These are phyloP conservation scores for Penicillium sp. DNA, from an alignment of 2,329 filamentous ascomycete species.

Conservation along the genomic window DNA sequence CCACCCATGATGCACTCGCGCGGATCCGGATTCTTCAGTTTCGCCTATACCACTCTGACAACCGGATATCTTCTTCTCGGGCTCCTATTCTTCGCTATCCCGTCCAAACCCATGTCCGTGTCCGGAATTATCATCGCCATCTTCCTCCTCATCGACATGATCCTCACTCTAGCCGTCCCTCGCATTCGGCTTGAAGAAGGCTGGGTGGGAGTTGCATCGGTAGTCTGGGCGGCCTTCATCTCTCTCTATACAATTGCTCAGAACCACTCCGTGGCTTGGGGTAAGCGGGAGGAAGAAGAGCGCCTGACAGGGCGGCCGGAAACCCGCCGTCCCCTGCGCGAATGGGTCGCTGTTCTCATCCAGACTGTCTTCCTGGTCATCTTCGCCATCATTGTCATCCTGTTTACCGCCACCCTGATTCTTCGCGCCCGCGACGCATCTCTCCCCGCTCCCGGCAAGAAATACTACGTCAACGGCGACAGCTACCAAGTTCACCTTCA, in stretches of 20 bases:
- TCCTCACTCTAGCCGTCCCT: constrained; percentile 67
- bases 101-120: constrained; percentile 68
- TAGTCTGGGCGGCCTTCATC: constrained; percentile 73
- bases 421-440: constrained; percentile 76
- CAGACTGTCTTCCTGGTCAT: constrained; percentile 63
- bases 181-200: constrained; percentile 73
- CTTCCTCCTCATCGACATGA: constrained; percentile 63
- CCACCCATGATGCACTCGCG: constrained; percentile 76
- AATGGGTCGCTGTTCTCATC: constrained; percentile 73
- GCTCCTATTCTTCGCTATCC: constrained; percentile 78
- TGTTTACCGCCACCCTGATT: constrained; percentile 71
- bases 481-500: constrained; percentile 82
- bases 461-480: constrained; percentile 69
- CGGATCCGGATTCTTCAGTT: constrained; percentile 83
- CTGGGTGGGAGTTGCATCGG: constrained; percentile 79
- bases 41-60: constrained; percentile 71
- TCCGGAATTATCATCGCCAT: constrained; percentile 59
- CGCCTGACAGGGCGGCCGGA: constrained; percentile 81
- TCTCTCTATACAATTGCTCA: constrained; percentile 68
- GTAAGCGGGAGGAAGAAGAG: constrained; percentile 86
- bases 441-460: constrained; percentile 66
- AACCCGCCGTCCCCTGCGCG: constrained; percentile 66
- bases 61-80: constrained; percentile 65
- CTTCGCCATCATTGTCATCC: constrained; percentile 58
- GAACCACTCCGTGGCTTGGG: constrained; percentile 78